These are phyloP conservation scores for Helminthosporium solani DNA, from an alignment of 2,329 filamentous ascomycete genomes.

Conservation along the genomic window DNA sequence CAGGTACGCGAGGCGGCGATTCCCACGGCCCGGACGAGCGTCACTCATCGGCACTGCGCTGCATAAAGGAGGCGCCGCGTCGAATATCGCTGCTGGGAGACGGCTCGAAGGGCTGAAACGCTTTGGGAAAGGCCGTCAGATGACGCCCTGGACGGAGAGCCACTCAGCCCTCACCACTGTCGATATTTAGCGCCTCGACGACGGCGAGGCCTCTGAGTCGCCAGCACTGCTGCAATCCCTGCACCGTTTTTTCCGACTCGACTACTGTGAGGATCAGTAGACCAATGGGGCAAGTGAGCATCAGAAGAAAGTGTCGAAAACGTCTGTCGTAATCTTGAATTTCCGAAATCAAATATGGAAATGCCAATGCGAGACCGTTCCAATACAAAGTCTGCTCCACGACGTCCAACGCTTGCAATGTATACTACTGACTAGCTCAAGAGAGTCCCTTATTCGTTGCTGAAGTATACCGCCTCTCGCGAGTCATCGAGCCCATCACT, in stretches of 20 bases:
- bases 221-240: slow-evolving; percentile 12
- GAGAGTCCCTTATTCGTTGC: slow-evolving; percentile 32
- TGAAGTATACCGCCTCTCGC: slow-evolving; percentile 21
- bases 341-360: slow-evolving; percentile 41
- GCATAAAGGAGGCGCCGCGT: slow-evolving; percentile 36
- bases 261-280: slow-evolving; percentile 29
- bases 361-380: slow-evolving; percentile 35
- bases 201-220: slow-evolving; percentile 35
- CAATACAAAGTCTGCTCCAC: slow-evolving; percentile 26
- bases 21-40: slow-evolving; percentile 21
- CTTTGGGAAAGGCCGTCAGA: slow-evolving; percentile 34
- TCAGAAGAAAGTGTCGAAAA: slow-evolving; percentile 32
- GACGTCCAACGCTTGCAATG: slow-evolving; percentile 20
- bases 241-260: background rate
- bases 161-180: slow-evolving; percentile 34
- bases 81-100: slow-evolving; percentile 16
- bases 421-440: slow-evolving; percentile 28
- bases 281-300: slow-evolving; percentile 32
- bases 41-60: slow-evolving; percentile 29
- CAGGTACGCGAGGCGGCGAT: slow-evolving; percentile 39
- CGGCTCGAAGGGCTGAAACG: slow-evolving; percentile 35
- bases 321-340: slow-evolving; percentile 38
- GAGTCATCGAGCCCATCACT: slow-evolving; percentile 32
- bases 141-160: slow-evolving; percentile 33
- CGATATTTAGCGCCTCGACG: slow-evolving; percentile 38